Base-by-base conservation (phyloP, 75 land plant species). In the Cunninghamia lanceolata region DNA sequence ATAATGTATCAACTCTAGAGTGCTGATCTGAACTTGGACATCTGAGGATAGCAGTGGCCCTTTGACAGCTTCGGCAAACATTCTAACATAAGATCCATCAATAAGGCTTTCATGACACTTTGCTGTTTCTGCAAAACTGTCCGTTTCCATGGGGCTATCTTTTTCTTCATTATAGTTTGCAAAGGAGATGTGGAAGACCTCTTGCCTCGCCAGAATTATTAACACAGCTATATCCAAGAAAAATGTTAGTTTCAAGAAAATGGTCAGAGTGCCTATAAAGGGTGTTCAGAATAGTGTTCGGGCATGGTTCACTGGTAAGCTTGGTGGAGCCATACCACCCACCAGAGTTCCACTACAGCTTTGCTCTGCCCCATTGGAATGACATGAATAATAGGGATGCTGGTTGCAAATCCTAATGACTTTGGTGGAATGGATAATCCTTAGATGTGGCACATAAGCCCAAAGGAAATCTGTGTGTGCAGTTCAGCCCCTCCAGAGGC, bases 11-110 rank as follows among this genome's bases (percentile, higher is more conserved):
- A 98, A 80, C 74, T 91, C 91, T 32, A 98, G 80, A 35, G 99
- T 52, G 75, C 90, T 86, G 34, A 91, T 87, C 81, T 98, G 99
- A 42, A 96, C 92, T 79, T 98, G 89, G 79, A 81, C 87, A 80
- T 98, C 94, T 34, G 99, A 90, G 25, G 99, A 96, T n/a, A 98
- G 90, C 88, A 98, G 87, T 25, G 99, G 90, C 16, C 95, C 99
- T 86, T 98, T 98, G 59, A 98, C 89, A 35, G 99, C 97, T 73
- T 95, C 99, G 63, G 96, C 95, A 91, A 98, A 96, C 56, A 85
- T 85, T 88, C 52, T 56, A 70, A 84, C 80, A 46, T 94, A 85
- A 39, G 91, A 77, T 35, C 77, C 56, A 25, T 79, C 40, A 21
- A 34, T 17, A n/a, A 84, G 53, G 28, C 73, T 30, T 84, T 40